Conservation (phyloP, 768 basidiomycete species). For the Trametes punicea region DNA sequence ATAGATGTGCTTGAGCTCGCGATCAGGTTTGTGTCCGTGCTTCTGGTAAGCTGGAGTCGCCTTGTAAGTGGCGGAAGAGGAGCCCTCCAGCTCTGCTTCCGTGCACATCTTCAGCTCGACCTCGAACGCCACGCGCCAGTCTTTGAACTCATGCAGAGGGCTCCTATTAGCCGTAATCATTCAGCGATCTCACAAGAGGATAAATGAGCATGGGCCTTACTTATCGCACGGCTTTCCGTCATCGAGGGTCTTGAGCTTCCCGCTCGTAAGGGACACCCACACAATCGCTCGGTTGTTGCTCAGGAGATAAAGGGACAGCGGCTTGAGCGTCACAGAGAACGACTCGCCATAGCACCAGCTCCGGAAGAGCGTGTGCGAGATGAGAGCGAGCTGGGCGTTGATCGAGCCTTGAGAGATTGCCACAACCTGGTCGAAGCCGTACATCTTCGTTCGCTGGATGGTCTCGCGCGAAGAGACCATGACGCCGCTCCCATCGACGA, state of each 20-base stretch:
- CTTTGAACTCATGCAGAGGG: conserved; percentile 22
- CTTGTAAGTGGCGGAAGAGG: conserved; percentile 10
- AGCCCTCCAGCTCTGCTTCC: conserved; percentile 17
- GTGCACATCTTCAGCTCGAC: conserved; percentile 26
- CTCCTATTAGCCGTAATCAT: conserved; percentile 1
- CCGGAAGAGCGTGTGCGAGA: conserved; percentile 17
- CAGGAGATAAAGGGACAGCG: conserved; percentile 24
- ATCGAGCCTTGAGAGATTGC: conserved; percentile 29
- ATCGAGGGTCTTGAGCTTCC: conserved; percentile 22
- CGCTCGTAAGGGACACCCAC: conserved; percentile 24
- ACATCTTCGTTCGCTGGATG: conserved; percentile 21
- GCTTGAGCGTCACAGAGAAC: conserved; percentile 26
- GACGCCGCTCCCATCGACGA: background rate
- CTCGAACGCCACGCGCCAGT: conserved; percentile 31
- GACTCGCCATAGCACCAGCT: conserved; percentile 19
- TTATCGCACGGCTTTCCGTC: conserved; percentile 17
- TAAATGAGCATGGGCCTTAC: background rate
- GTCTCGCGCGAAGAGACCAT: conserved; percentile 14
- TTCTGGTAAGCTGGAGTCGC: conserved; percentile 17
- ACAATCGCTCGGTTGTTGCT: conserved; percentile 25
- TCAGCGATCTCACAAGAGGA: too few relatives aligned
- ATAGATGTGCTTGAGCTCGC: conserved; percentile 22
- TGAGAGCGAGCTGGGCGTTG: conserved; percentile 23
- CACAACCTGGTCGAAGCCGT: conserved; percentile 28
- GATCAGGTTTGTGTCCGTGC: conserved; percentile 11